Evolutionary conservation across 768 basidiomycete species (phyloP).

Genomic region (Mycena vulgaris): DNA sequence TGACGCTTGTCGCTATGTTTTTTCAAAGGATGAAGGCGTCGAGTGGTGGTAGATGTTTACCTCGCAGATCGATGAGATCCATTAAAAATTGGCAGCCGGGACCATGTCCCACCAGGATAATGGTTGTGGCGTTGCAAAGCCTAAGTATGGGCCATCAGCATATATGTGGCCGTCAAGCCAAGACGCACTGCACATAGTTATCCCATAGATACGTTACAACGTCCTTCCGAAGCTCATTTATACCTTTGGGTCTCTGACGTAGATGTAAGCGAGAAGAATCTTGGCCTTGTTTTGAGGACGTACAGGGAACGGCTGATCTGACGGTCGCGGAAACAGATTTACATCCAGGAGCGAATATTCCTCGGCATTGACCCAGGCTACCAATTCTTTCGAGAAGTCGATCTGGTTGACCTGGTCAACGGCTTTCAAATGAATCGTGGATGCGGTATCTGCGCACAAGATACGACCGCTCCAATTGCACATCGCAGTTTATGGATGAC

Average conservation of each 20-base stretch:
- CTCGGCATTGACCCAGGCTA: slow-evolving; percentile 80
- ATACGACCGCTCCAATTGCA: slow-evolving; percentile 87
- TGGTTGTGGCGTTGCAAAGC: slow-evolving; percentile 77
- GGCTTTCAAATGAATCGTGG: background rate
- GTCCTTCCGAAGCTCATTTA: slow-evolving; percentile 66
- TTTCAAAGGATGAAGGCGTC: background rate
- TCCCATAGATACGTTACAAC: slow-evolving; percentile 94
- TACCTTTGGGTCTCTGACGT: slow-evolving; percentile 56
- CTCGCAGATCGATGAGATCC: slow-evolving; percentile 78
- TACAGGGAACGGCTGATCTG: slow-evolving; percentile 52
- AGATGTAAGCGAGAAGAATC: background rate
- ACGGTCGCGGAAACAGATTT: slow-evolving; percentile 83
- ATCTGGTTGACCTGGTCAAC: slow-evolving; percentile 68
- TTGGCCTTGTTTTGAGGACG: slow-evolving; percentile 15
- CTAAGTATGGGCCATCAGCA: slow-evolving; percentile 54
- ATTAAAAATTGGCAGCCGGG: slow-evolving; percentile 85
- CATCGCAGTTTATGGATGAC: slow-evolving; percentile 78
- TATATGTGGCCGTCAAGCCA: background rate
- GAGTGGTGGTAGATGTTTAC: slow-evolving; percentile 57
- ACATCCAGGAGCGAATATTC: slow-evolving; percentile 88
- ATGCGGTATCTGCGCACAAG: slow-evolving; percentile 66
- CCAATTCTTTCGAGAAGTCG: slow-evolving; percentile 85
- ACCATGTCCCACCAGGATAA: slow-evolving; percentile 92
- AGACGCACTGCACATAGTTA: slow-evolving; percentile 91
- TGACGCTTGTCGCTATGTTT: slow-evolving; percentile 64